Conservation (phyloP, 1,139 yeast genomes). For the Saccharomyces hybrid region DNA sequence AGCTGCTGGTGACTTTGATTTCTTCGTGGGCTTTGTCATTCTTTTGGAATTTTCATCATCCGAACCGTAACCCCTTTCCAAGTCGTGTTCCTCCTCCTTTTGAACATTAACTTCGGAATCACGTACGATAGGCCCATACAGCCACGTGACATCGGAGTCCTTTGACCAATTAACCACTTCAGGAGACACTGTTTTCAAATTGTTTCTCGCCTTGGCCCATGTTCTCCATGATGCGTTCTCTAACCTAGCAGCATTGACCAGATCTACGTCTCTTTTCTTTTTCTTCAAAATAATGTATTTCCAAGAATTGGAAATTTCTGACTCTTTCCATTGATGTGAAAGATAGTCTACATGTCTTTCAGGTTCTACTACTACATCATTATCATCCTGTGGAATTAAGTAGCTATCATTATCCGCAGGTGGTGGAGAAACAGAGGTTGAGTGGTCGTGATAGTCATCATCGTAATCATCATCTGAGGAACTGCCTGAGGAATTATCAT, state of each 20-base stretch:
- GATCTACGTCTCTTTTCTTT: conserved; percentile 42
- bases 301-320: conserved; percentile 92
- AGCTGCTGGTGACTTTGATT: conserved; percentile 9
- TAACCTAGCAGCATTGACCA: conserved; percentile 55
- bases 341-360: conserved; percentile 87
- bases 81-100: conserved; percentile 4
- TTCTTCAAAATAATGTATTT: conserved; percentile 78
- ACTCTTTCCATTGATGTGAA: conserved; percentile 91
- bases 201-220: conserved; percentile 68
- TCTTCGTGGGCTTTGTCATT: conserved; percentile 7
- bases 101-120: conserved; percentile 5
- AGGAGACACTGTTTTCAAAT: conserved; percentile 61
- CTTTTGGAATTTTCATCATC: conserved; percentile 36
- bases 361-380: conserved; percentile 73
- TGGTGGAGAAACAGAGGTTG: conserved; percentile 28
- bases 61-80: conserved; percentile 32
- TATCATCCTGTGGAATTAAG: conserved; percentile 68
- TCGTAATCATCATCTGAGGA: conserved; percentile 2
- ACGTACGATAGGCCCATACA: conserved; percentile 55
- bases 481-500: conserved; percentile 6
- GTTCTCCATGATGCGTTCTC: conserved; percentile 84
- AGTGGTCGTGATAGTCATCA: conserved; percentile 7
- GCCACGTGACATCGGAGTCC: conserved; percentile 72
- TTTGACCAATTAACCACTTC: conserved; percentile 73
- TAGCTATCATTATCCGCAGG: conserved; percentile 35